These are phyloP conservation scores for Trichophyton mentagrophytes DNA, from an alignment of 2,329 filamentous ascomycete genomes.

Conservation along the genomic window DNA sequence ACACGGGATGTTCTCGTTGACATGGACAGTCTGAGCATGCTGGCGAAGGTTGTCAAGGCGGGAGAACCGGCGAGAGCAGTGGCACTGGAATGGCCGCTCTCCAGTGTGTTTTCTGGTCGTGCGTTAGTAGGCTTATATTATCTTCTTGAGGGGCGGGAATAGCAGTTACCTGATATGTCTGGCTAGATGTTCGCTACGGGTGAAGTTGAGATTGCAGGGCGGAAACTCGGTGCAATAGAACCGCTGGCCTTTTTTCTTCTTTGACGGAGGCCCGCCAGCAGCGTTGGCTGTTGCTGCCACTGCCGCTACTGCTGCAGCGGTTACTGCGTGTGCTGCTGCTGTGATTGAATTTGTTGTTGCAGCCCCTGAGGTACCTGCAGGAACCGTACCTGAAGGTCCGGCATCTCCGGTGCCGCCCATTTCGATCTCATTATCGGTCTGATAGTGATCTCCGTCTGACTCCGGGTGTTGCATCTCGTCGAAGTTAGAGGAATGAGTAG, in stretches of 20 bases:
- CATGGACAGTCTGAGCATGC: conserved; percentile 93
- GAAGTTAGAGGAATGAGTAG: conserved; percentile 44
- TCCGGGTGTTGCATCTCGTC: conserved; percentile 6
- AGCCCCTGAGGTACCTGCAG: conserved; percentile 50
- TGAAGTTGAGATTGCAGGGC: conserved; percentile 88
- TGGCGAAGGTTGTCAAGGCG: conserved; percentile 89
- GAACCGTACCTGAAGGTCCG: conserved; percentile 33
- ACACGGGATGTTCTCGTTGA: conserved; percentile 90
- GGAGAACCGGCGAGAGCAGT: conserved; percentile 86
- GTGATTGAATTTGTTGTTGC: background rate
- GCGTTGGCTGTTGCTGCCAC: conserved; percentile 48
- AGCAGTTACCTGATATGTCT: conserved; percentile 70
- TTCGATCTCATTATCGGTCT: conserved; percentile 37
- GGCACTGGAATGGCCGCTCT: conserved; percentile 90
- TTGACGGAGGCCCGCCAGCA: conserved; percentile 49
- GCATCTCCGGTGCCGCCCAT: conserved; percentile 51
- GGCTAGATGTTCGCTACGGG: conserved; percentile 85
- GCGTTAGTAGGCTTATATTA: background rate
- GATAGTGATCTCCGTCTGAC: conserved; percentile 3
- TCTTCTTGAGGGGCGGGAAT: background rate
- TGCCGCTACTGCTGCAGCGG: conserved; percentile 31
- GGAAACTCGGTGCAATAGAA: conserved; percentile 96
- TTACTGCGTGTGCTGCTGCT: too few relatives aligned
- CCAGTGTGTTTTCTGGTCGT: conserved; percentile 80
- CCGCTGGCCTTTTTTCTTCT: conserved; percentile 92